Base-by-base conservation (phyloP, 2,329 filamentous ascomycete species). In the Aspergillus fijiensis region DNA sequence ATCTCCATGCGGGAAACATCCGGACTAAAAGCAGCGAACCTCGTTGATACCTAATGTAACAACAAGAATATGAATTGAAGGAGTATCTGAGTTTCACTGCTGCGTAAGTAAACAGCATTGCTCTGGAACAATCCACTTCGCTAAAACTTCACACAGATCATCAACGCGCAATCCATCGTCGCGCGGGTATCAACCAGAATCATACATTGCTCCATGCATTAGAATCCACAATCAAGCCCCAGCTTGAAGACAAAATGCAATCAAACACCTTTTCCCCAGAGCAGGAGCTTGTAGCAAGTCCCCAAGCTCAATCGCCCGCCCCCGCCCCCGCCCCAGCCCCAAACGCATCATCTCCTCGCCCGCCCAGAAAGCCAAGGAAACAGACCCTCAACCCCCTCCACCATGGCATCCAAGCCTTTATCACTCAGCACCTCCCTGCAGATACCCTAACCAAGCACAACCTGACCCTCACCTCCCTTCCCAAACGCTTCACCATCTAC, bases 401-500 rank as follows among this genome's bases (percentile, higher is more conserved):
- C 59, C 63, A 55, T 14, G 72, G 69, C 10, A 75, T 76, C 51
- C 62, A 63, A 42, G 63, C 69, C 2, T 77, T 73, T 55, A 42
- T 78, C 45, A 66, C 60, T 5, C 67, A 57, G 14, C 57, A 70
- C 21, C 48, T 70, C 5, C 48, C 67, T 14, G 57, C 62, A 45
- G 60, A 54, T 33, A 21, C 59, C 12, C 61, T 68, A 2, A 31
- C 60, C 45, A 57, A 65, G 29, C 35, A 67, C 49, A 61, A 47
- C 9, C 25, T 42, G 2, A 23, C 19, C 35, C 51, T 54, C 23
- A 16, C 62, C 9, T 62, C 65, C 25, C 68, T 79, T 5, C 77
- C 77, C 1, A 79, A 77, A 63, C 67, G 78, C 4, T 87, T 84
- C 72, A 83, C 82, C 3, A 70, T 85, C 49, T 87, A 88, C 71